phyloP scores from a whole-genome alignment of 2,329 filamentous ascomycete genomes.

The Cordyceps farinosa region DNA sequence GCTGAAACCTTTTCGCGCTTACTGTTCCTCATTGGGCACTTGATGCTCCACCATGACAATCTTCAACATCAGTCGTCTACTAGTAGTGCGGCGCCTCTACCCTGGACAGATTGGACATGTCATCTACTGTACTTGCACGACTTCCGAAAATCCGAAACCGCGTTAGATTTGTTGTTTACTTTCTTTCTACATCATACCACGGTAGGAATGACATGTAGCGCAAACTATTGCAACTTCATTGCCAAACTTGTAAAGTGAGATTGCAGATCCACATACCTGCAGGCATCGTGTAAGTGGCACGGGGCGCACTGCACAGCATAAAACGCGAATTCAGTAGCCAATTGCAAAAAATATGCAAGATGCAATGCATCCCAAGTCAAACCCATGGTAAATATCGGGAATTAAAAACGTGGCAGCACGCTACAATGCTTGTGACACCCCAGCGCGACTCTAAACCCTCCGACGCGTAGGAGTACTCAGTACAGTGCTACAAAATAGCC shows the following conservation, averaged over 20 bases:
- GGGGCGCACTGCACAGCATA: neutral
- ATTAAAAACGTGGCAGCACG: neutral
- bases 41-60: neutral
- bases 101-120: too few relatives aligned
- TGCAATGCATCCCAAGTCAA: neutral
- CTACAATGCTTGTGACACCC: neutral
- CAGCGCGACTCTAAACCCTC: neutral
- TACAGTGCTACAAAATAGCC: neutral
- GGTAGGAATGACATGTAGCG: neutral
- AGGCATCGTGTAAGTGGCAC: neutral
- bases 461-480: neutral
- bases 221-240: neutral
- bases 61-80: too few relatives aligned
- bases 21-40: neutral
- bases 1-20: neutral
- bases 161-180: neutral
- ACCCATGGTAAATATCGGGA: neutral
- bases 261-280: neutral
- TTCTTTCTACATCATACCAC: neutral
- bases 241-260: neutral
- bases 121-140: too few relatives aligned
- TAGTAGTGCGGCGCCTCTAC: too few relatives aligned
- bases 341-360: neutral
- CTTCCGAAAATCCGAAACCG: too few relatives aligned
- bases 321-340: neutral